Percentiles rank a stretch among this genome's conserved stretches.
These are phyloP conservation scores for Alternaria hordeiaustralica DNA, from an alignment of 2,329 filamentous ascomycete genomes.

Conservation along the genomic window DNA sequence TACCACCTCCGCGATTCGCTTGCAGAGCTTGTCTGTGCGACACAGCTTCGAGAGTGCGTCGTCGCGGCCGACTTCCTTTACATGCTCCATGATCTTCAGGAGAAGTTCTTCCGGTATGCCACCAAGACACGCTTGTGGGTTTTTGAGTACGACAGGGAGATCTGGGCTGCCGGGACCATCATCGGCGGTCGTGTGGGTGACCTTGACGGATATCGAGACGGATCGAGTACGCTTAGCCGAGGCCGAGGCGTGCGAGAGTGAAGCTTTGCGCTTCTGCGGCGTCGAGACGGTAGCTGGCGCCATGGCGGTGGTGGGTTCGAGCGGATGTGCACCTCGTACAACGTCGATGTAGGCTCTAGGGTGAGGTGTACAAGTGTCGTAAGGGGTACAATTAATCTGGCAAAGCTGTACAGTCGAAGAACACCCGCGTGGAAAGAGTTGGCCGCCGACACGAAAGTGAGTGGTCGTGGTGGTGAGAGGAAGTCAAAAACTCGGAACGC, in stretches of 20 bases:
- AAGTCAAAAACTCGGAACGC: neutral
- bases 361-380: neutral
- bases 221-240: neutral
- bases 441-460: neutral
- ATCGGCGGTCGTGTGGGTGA: neutral
- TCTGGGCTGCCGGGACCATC: neutral
- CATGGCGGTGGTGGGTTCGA: neutral
- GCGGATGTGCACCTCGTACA: neutral
- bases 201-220: neutral
- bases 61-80: neutral
- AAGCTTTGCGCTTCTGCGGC: constrained; percentile 7
- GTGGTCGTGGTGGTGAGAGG: neutral
- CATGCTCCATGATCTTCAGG: neutral
- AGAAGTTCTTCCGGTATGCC: constrained; percentile 13
- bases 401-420: neutral
- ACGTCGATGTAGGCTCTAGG: neutral
- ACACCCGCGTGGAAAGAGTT: neutral
- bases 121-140: constrained; percentile 5
- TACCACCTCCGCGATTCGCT: constrained; percentile 2
- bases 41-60: constrained; percentile 2
- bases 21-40: constrained; percentile 5
- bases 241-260: neutral
- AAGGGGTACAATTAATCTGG: neutral
- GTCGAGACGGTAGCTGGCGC: neutral
- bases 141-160: neutral